Evolutionary conservation across 73 alveolate genomes (phyloP).

Genomic region (Symbiodinium natans): DNA sequence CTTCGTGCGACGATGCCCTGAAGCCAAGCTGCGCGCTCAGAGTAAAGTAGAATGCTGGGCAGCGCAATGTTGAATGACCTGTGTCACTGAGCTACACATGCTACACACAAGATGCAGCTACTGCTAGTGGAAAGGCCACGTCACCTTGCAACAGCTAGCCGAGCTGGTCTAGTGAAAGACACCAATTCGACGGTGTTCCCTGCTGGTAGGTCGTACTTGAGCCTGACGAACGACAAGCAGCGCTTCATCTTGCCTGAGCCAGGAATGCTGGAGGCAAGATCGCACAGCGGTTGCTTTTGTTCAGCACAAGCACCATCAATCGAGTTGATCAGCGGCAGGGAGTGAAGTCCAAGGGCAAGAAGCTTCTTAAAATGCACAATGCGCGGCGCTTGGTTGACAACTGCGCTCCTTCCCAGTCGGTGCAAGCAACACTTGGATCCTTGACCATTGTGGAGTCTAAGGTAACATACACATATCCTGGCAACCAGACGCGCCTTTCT

Average conservation of each 20-base stretch:
- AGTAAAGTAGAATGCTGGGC: too few relatives aligned
- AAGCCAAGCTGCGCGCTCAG: slow-evolving; percentile 32
- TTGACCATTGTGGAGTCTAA: neutral
- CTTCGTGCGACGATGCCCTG: slow-evolving; percentile 73
- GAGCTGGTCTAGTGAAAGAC: too few relatives aligned
- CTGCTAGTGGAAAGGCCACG: too few relatives aligned
- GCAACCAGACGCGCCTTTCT: slow-evolving; percentile 35
- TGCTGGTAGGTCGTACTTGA: slow-evolving; percentile 43
- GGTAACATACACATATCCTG: slow-evolving; percentile 84
- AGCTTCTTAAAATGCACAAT: slow-evolving; percentile 69
- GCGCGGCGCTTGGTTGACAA: neutral
- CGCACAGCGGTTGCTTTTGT: neutral
- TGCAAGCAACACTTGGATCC: neutral
- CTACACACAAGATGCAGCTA: too few relatives aligned
- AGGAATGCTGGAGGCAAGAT: slow-evolving; percentile 64
- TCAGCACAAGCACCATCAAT: neutral
- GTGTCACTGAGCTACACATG: too few relatives aligned
- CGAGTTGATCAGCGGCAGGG: slow-evolving; percentile 28
- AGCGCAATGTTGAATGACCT: too few relatives aligned
- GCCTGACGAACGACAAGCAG: slow-evolving; percentile 75
- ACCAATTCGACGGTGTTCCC: too few relatives aligned
- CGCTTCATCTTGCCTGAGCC: slow-evolving; percentile 84
- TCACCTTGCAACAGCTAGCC: too few relatives aligned
- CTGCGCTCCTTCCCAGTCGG: neutral
- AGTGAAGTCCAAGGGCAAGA: slow-evolving; percentile 88